Percentiles rank a stretch among this genome's conserved stretches.
Conservation (phyloP, 164 flowering plant genomes). For the Magnolia officinalis region DNA sequence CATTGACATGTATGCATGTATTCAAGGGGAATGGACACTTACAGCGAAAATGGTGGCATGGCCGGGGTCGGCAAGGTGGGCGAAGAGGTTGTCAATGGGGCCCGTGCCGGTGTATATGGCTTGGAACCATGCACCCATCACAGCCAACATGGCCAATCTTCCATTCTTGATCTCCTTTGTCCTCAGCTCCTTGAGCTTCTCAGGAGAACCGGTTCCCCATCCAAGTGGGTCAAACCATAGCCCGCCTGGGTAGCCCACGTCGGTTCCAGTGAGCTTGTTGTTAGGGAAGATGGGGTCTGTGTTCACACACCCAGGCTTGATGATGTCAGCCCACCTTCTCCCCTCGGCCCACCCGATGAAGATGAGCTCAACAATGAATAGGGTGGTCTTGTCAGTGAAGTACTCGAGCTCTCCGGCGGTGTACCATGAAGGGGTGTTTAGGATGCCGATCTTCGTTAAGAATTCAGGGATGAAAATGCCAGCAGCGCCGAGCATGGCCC, state of each 20-base stretch:
- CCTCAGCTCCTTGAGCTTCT: slow-evolving; percentile 83
- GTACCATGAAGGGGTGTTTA: slow-evolving; percentile 99
- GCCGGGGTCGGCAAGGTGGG: slow-evolving; percentile 97
- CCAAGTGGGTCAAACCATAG: slow-evolving; percentile 97
- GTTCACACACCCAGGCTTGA: slow-evolving; percentile 92
- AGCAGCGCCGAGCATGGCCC: slow-evolving; percentile 99
- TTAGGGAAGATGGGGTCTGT: slow-evolving; percentile 96
- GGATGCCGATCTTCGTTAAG: slow-evolving; percentile 80
- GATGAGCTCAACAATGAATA: slow-evolving; percentile 77
- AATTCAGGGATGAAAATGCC: slow-evolving; percentile 98
- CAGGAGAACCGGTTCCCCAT: slow-evolving; percentile 80
- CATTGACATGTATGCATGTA: neutral
- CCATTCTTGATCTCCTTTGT: slow-evolving; percentile 97
- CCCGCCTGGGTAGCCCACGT: slow-evolving; percentile 97
- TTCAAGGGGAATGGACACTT: slow-evolving; percentile 27
- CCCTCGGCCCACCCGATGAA: slow-evolving; percentile 85
- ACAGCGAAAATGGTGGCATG: slow-evolving; percentile 90
- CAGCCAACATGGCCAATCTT: slow-evolving; percentile 94
- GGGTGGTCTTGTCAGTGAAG: slow-evolving; percentile 96
- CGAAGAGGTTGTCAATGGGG: slow-evolving; percentile 94
- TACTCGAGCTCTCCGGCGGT: slow-evolving; percentile 85
- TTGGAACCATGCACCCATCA: slow-evolving; percentile 98
- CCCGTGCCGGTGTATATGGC: slow-evolving; percentile 88
- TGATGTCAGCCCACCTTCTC: slow-evolving; percentile 54
- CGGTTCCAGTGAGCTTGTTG: slow-evolving; percentile 98